Conservation (phyloP, 768 basidiomycete species). For the Tricholoma terreum region DNA sequence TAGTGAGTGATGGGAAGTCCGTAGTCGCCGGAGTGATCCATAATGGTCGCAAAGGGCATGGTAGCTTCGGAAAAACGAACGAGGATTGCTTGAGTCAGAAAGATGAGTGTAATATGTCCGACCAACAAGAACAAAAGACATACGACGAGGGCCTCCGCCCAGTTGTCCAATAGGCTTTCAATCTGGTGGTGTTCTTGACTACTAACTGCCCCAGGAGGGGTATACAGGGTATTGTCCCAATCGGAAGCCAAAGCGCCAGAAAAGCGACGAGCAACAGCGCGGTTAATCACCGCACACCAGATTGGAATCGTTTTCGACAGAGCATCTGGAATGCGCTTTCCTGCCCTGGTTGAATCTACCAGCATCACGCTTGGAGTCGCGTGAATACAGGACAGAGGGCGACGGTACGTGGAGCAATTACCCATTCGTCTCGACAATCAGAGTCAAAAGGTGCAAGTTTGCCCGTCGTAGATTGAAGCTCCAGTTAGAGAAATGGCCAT, state of each 20-base stretch:
- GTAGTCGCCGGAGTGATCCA: slow-evolving; percentile 81
- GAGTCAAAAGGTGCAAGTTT: slow-evolving; percentile 73
- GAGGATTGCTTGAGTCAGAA: slow-evolving; percentile 55
- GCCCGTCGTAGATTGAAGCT: slow-evolving; percentile 79
- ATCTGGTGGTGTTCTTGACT: slow-evolving; percentile 82
- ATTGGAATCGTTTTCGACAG: slow-evolving; percentile 91
- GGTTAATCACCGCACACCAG: slow-evolving; percentile 90
- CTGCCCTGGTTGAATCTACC: slow-evolving; percentile 90
- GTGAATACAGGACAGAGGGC: not conserved
- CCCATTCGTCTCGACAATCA: slow-evolving; percentile 58
- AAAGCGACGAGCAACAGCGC: slow-evolving; percentile 43
- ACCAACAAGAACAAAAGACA: slow-evolving; percentile 14
- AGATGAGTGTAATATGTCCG: not conserved
- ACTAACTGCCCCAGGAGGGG: slow-evolving; percentile 66
- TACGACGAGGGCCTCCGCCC: slow-evolving; percentile 71
- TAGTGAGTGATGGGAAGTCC: slow-evolving; percentile 41
- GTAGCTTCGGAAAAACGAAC: slow-evolving; percentile 60
- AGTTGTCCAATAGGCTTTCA: slow-evolving; percentile 54
- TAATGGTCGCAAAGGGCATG: slow-evolving; percentile 72
- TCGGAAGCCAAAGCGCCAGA: slow-evolving; percentile 18
- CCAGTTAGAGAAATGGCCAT: slow-evolving; percentile 86
- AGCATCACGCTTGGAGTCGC: slow-evolving; percentile 60
- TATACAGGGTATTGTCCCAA: slow-evolving; percentile 66
- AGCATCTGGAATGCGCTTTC: slow-evolving; percentile 93
- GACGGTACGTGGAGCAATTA: slow-evolving; percentile 23